These are phyloP conservation scores for Apiospora hydei DNA, from an alignment of 2,329 filamentous ascomycete species.

Conservation along the genomic window DNA sequence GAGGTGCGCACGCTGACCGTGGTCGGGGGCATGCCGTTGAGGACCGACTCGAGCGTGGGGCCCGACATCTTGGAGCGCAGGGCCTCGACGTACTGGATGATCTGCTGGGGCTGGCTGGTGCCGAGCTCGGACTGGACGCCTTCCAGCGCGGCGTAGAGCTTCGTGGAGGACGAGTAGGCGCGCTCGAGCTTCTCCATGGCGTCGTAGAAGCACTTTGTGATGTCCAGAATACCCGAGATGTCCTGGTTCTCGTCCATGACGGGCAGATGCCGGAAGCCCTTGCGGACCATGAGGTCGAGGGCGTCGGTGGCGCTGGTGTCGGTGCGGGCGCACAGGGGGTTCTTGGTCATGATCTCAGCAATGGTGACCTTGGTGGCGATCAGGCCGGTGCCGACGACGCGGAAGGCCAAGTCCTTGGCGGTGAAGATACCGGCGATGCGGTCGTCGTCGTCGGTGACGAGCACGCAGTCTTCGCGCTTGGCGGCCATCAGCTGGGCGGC, in stretches of 20 bases:
- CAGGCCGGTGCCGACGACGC: slow-evolving; percentile 88
- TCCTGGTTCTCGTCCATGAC: slow-evolving; percentile 99
- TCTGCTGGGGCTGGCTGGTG: slow-evolving; percentile 94
- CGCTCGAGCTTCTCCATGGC: slow-evolving; percentile 99
- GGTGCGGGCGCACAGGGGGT: slow-evolving; percentile 94
- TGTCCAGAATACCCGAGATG: slow-evolving; percentile 96
- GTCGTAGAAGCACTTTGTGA: slow-evolving; percentile 99
- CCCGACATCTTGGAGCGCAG: slow-evolving; percentile 97
- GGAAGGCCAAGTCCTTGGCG: slow-evolving; percentile 96
- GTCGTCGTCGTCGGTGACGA: slow-evolving; percentile 98
- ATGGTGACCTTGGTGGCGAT: slow-evolving; percentile 92
- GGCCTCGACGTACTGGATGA: slow-evolving; percentile 98
- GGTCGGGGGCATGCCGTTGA: slow-evolving; percentile 89
- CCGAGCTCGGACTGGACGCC: slow-evolving; percentile 97
- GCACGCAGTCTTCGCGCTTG: slow-evolving; percentile 96
- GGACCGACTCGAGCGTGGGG: slow-evolving; percentile 90
- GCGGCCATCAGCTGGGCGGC: slow-evolving; percentile 98
- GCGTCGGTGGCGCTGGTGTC: slow-evolving; percentile 98
- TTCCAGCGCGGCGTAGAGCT: slow-evolving; percentile 96
- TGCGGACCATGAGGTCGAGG: slow-evolving; percentile 95
- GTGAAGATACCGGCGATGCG: slow-evolving; percentile 99
- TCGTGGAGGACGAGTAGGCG: slow-evolving; percentile 96
- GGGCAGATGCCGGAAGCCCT: slow-evolving; percentile 95
- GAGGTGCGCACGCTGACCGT: slow-evolving; percentile 96
- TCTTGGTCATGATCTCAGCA: slow-evolving; percentile 99